Base-by-base conservation (phyloP, 352 stramenopile genomes). In the Poterioochromonas sp. region DNA sequence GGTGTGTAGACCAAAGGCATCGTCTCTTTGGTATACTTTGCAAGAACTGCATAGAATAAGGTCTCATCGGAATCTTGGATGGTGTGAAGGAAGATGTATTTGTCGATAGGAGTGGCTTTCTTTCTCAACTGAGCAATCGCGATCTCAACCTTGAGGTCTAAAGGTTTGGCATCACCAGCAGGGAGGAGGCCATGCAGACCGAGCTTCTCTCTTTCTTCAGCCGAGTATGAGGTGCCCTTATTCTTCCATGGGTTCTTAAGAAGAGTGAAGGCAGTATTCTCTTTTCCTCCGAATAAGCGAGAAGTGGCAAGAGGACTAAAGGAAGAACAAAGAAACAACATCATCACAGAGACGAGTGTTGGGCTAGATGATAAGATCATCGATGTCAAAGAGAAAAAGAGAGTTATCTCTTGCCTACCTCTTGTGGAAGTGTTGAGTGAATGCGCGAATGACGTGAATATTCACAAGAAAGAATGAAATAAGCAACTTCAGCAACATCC, bases 1-100 rank as follows among this genome's bases (percentile, higher is more conserved):
- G 94, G 94, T 5, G 94, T 98, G 85, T 98, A 98, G 81, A 98
- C 94, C 41, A 98, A 85, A 8, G 95, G 95, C 86, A 96, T 94
- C 80, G 97, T 89, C 87, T 96, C 90, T 32, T 85, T 81, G 60
- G 90, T 94, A 86, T 97, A 82, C 63, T 91, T 83, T 32, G 92
- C 85, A 5, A 97, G 84, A 76, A 96, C 84, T 54, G 86, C 86
- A 85, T 94, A 94, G 87, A 93, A 95, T 58, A 94, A 83, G 60
- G 88, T 84, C 79, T 94, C 89, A 80, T 95, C 94, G 49, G 83
- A 84, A 80, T 94, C 90, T 82, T 93, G 87, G 84, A 94, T 89
- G 74, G 80, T 84, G 79, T 92, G 86, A 82, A 94, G 84, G 82
- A 88, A 93, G 58, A 92, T 84, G 85, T 92, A 92, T 84, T 94